Evolutionary conservation across 2,329 filamentous ascomycete genomes (phyloP), one percentile per base, ranked within the genome.

Genomic region (Grosmannia serpens): DNA sequence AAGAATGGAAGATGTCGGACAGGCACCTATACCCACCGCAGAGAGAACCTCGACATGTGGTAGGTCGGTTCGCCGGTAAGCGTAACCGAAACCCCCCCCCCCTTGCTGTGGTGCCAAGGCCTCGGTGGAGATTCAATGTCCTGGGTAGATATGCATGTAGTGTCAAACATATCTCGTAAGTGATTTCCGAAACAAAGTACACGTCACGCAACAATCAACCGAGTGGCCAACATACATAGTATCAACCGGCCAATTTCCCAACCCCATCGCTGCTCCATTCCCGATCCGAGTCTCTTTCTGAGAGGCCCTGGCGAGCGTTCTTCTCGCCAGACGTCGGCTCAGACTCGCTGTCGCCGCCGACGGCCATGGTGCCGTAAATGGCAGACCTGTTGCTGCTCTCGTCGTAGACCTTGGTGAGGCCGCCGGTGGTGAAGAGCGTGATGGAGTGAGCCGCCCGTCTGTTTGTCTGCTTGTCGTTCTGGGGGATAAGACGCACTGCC

Each of bases 401-500:
- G 13, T 65, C 65, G 29, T 70, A 73, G 22, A 66, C 62, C 61
- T 80, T 80, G 6, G 75, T 74, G 4, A 82, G 66, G 1, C 70
- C 76, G 2, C 78, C 78, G 46, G 81, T 74, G 56, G 80, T 69
- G 62, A 80, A 80, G 1, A 82, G 71, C 46, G 74, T 56, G 2
- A 72, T 70, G 7, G 1, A 41, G 6, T 46, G 6, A 9, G 44
- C 10, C 44, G 22, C n/a, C 35, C 35, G n/a, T 46, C 1, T 22
- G 20, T 22, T 46, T 1, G 5, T 22, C 10, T 46, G 41, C 20
- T 8, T 8, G 17, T 8, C 20, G 11, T 10, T 24, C 35, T 15
- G 7, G 13, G 1, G 2, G n/a, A 8, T 8, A 20, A 8, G 17
- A 22, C 44, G 22, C 22, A 46, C 44, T 46, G 44, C 44, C n/a